A percentile compares a stretch with the other conserved stretches of the same genome.
Conservation (phyloP, 768 basidiomycete genomes). For the Sutorius australiensis region DNA sequence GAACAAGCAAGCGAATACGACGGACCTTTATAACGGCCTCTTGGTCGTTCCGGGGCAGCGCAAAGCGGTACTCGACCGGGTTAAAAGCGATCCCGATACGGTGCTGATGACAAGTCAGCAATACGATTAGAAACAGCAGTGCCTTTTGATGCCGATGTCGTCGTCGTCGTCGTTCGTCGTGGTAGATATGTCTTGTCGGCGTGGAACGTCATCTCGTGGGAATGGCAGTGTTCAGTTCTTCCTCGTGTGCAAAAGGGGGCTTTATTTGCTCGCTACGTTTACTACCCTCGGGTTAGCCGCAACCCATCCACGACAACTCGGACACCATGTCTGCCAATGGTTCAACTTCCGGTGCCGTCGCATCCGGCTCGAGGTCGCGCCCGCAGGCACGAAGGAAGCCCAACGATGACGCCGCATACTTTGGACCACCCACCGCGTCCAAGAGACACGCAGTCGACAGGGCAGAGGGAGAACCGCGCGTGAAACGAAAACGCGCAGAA, state of each 20-base stretch:
- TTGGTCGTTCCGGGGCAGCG: conserved; percentile 3
- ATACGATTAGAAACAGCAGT: neutral
- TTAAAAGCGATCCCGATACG: conserved; percentile 10
- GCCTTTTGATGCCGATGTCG: neutral
- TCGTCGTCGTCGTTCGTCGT: neutral
- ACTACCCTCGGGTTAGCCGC: conserved; percentile 1
- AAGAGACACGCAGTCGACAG: conserved; percentile 69
- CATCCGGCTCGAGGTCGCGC: conserved; percentile 55
- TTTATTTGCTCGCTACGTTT: neutral
- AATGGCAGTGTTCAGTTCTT: conserved; percentile 9
- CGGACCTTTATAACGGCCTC: conserved; percentile 20
- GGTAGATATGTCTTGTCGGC: neutral
- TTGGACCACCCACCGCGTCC: conserved; percentile 52
- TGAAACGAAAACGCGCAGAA: conserved; percentile 71
- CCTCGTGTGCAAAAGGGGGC: conserved; percentile 2
- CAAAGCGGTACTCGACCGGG: conserved; percentile 25
- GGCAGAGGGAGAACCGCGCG: conserved; percentile 68
- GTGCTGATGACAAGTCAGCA: neutral
- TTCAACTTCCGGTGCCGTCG: conserved; percentile 15
- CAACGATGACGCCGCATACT: conserved; percentile 69
- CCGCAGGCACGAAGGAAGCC: conserved; percentile 60
- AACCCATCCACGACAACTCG: neutral
- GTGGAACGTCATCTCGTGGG: conserved; percentile 16
- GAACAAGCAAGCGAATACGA: conserved; percentile 1
- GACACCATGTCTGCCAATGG: conserved; percentile 26